Evolutionary conservation across 257 asterid genomes (phyloP).

Genomic region (Lithospermum erythrorhizon): DNA sequence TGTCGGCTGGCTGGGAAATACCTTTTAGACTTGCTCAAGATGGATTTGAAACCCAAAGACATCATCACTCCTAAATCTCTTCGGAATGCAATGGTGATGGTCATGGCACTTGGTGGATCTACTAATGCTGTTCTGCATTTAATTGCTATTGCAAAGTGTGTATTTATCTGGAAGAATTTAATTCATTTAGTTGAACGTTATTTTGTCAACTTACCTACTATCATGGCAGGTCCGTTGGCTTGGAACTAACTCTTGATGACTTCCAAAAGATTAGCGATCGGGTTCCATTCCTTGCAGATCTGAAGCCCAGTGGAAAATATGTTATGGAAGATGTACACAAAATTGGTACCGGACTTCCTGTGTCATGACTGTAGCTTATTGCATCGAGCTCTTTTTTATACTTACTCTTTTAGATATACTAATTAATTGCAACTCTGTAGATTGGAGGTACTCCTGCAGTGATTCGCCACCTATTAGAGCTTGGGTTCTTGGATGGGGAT

Average conservation of each 20-base stretch:
- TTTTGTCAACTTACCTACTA: conserved; percentile 22
- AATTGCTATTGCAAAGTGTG: conserved; percentile 92
- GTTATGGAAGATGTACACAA: conserved; percentile 98
- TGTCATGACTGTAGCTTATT: conserved; percentile 1
- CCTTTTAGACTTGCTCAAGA: conserved; percentile 69
- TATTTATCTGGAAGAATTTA: not conserved
- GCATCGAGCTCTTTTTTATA: conserved; percentile 5
- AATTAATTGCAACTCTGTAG: conserved; percentile 21
- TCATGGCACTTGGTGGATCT: conserved; percentile 97
- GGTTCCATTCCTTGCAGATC: conserved; percentile 96
- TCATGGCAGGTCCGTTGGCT: conserved; percentile 83
- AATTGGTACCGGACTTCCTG: conserved; percentile 27
- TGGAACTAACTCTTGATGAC: conserved; percentile 74
- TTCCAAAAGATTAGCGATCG: conserved; percentile 90
- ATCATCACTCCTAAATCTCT: conserved; percentile 75
- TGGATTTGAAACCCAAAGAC: conserved; percentile 90
- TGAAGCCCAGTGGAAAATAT: conserved; percentile 95
- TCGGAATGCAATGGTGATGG: conserved; percentile 84
- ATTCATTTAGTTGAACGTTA: not conserved
- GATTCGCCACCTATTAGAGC: conserved; percentile 67
- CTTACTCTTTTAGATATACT: not conserved
- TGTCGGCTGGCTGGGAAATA: conserved; percentile 94
- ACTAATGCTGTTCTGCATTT: conserved; percentile 99
- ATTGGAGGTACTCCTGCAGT: conserved; percentile 98
- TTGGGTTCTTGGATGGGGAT: conserved; percentile 67